These are phyloP conservation scores for Didymella exigua DNA, from an alignment of 2,329 filamentous ascomycete species.

Conservation along the genomic window DNA sequence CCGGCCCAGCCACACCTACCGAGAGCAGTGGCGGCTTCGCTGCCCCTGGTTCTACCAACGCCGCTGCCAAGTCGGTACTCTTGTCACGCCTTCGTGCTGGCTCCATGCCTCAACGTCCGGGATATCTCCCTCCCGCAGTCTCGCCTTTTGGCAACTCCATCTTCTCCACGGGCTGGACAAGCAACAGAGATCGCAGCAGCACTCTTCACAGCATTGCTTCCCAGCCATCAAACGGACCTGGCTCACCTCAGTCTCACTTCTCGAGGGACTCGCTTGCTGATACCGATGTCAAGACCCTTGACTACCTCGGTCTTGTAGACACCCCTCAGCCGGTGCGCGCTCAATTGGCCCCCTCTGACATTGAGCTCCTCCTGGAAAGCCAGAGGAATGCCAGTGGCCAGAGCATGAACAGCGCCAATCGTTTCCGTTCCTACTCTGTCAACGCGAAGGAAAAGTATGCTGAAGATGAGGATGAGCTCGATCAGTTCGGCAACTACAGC, in stretches of 20 bases:
- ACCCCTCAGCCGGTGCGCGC: constrained; percentile 82
- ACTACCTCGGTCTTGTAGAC: constrained; percentile 94
- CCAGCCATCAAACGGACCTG: constrained; percentile 82
- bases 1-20: constrained; percentile 55
- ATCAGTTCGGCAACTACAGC: constrained; percentile 68
- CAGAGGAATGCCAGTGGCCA: constrained; percentile 61
- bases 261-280: constrained; percentile 84
- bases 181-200: constrained; percentile 79
- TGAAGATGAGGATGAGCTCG: constrained; percentile 82
- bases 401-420: constrained; percentile 73
- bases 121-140: constrained; percentile 62
- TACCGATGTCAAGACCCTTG: constrained; percentile 88
- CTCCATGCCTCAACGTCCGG: constrained; percentile 89
- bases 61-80: constrained; percentile 69
- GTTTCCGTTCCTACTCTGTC: constrained; percentile 96
- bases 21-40: constrained; percentile 36
- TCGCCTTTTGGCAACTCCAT: constrained; percentile 85
- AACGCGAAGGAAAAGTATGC: constrained; percentile 98
- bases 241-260: constrained; percentile 84
- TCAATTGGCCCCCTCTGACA: constrained; percentile 68
- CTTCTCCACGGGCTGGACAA: constrained; percentile 85
- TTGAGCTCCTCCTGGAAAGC: constrained; percentile 58
- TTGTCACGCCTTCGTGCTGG: constrained; percentile 87
- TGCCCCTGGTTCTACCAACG: constrained; percentile 56
- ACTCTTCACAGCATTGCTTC: constrained; percentile 91